phyloP scores from a whole-genome alignment of 768 basidiomycete genomes.

The Glaciozyma antarctica region DNA sequence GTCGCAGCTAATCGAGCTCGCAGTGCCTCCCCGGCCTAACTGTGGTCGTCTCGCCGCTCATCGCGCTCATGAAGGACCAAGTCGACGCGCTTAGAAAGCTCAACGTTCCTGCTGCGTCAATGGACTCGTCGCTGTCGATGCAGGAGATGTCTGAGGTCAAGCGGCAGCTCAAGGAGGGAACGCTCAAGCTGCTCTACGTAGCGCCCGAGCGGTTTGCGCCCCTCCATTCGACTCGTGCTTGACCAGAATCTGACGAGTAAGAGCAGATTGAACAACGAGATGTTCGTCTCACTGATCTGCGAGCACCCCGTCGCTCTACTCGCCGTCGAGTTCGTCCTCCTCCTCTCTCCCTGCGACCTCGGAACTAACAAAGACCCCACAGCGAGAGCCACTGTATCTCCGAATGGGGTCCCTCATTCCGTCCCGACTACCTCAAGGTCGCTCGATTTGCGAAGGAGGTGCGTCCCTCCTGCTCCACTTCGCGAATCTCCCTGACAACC shows the following conservation, averaged over 20 bases:
- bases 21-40: conserved; percentile 57
- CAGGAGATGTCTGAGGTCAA: conserved; percentile 41
- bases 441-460: conserved; percentile 47
- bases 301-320: conserved; percentile 45
- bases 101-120: conserved; percentile 42
- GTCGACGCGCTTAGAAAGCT: conserved; percentile 40
- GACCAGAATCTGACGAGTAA: background rate
- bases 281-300: conserved; percentile 45
- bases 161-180: conserved; percentile 40
- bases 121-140: conserved; percentile 42
- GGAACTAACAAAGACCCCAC: background rate
- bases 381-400: conserved; percentile 25
- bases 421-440: conserved; percentile 40
- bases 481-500: too few relatives aligned
- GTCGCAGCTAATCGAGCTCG: conserved; percentile 15
- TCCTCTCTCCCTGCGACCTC: background rate
- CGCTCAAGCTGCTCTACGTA: conserved; percentile 48
- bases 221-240: background rate
- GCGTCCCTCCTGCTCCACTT: background rate
- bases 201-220: conserved; percentile 45
- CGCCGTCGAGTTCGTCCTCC: conserved; percentile 41
- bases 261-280: conserved; percentile 45
- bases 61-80: conserved; percentile 65
- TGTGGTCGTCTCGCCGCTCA: conserved; percentile 78
- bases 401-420: conserved; percentile 43